Evolutionary conservation across 2,329 filamentous ascomycete species (phyloP).

Genomic region (Nemania sp.): DNA sequence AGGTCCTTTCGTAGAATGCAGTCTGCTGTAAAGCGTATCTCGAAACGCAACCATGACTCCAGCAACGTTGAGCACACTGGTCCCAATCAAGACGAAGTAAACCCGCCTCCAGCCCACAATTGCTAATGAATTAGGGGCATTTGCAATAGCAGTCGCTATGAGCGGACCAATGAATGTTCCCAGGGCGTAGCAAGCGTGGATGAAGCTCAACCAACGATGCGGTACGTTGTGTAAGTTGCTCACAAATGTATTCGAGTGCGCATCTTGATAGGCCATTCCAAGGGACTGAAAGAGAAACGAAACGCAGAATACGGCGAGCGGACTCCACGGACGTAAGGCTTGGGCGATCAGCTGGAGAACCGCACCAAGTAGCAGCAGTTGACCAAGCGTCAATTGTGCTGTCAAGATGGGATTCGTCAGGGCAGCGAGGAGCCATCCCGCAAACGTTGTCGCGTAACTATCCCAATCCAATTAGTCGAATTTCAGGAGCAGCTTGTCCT

Average conservation of each 20-base stretch:
- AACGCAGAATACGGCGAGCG: constrained; percentile 59
- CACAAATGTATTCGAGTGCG: constrained; percentile 65
- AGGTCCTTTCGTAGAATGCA: constrained; percentile 2
- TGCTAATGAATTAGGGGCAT: constrained; percentile 29
- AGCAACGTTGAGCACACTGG: constrained; percentile 54
- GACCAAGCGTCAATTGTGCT: constrained; percentile 57
- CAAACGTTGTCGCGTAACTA: constrained; percentile 60
- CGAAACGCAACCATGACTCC: constrained; percentile 54
- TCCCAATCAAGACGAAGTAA: constrained; percentile 57
- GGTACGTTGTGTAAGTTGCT: constrained; percentile 51
- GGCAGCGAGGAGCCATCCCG: constrained; percentile 63
- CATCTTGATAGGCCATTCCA: constrained; percentile 66
- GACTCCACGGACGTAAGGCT: constrained; percentile 57
- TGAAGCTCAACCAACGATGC: constrained; percentile 64
- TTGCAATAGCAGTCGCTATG: constrained; percentile 54
- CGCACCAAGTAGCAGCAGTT: constrained; percentile 60
- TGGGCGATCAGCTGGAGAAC: constrained; percentile 58
- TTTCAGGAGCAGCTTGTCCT: background rate
- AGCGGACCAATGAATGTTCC: constrained; percentile 62
- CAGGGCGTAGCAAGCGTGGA: constrained; percentile 64
- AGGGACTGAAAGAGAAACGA: constrained; percentile 62
- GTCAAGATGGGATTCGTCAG: constrained; percentile 57
- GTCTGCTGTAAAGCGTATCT: constrained; percentile 46
- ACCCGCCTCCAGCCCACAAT: constrained; percentile 56
- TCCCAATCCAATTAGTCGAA: background rate